These are phyloP conservation scores for Ceratocystis albifundus DNA, from an alignment of 2,329 filamentous ascomycete genomes.

Conservation along the genomic window DNA sequence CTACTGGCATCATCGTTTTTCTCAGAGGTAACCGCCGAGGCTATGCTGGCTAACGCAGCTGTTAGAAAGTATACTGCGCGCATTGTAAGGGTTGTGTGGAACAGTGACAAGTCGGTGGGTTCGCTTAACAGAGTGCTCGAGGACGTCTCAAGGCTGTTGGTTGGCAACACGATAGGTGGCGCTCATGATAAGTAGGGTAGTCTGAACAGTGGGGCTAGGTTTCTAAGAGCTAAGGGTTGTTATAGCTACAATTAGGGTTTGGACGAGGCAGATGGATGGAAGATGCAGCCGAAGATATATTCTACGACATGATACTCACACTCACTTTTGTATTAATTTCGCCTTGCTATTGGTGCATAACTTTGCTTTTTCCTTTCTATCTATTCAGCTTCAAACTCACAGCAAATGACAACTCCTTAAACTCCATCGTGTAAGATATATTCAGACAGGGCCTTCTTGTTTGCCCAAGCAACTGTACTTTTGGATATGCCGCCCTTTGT, in stretches of 20 bases:
- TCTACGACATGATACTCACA: too few species aligned
- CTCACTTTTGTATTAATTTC: too few species aligned
- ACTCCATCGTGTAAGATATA: background rate
- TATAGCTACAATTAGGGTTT: background rate
- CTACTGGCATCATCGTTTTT: conserved; percentile 22
- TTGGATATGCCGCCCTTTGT: too few species aligned
- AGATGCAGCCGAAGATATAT: too few species aligned
- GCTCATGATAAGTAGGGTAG: background rate
- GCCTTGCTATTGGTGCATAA: background rate
- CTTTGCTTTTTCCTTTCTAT: background rate
- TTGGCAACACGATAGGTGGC: background rate
- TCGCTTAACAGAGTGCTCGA: background rate
- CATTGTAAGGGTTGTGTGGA: background rate
- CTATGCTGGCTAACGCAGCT: conserved; percentile 28
- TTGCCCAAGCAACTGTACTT: too few species aligned
- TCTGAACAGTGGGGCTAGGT: conserved; percentile 1
- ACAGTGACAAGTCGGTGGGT: background rate
- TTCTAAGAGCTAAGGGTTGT: background rate
- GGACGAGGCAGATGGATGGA: too few species aligned
- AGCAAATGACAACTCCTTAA: background rate
- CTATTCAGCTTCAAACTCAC: background rate
- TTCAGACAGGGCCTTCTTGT: too few species aligned
- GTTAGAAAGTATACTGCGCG: conserved; percentile 28
- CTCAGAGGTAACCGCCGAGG: conserved; percentile 27
- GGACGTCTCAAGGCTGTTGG: background rate